phyloP scores from a whole-genome alignment of 2,329 filamentous ascomycete genomes.

The Alternaria brassicicola region DNA sequence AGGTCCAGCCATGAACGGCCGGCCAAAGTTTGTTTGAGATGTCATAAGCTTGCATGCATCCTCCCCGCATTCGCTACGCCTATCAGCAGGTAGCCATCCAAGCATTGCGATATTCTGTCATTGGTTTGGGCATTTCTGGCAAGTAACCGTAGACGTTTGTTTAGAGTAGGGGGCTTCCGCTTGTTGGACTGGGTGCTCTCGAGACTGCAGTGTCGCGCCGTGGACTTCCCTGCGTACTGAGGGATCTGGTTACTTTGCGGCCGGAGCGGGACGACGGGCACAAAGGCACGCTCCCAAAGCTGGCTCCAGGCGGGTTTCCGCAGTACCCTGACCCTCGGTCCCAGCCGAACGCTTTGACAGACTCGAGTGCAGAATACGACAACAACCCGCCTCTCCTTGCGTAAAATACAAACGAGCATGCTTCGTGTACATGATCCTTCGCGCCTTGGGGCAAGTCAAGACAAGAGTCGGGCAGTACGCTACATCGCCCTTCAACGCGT shows the following conservation, averaged over 20 bases:
- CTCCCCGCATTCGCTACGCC: constrained; percentile 38
- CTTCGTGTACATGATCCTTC: neutral
- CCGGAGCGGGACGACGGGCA: constrained; percentile 41
- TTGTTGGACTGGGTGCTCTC: neutral
- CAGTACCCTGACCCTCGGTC: constrained; percentile 34
- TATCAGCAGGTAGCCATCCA: constrained; percentile 36
- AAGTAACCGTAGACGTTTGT: constrained; percentile 5
- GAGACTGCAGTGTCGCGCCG: neutral
- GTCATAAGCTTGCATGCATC: constrained; percentile 25
- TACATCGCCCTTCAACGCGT: neutral
- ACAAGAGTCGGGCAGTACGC: constrained; percentile 4
- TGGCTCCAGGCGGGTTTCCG: constrained; percentile 35
- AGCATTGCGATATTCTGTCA: constrained; percentile 10
- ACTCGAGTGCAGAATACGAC: constrained; percentile 10
- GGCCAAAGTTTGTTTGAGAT: constrained; percentile 39
- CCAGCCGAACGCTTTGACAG: constrained; percentile 27
- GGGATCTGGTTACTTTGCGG: constrained; percentile 35
- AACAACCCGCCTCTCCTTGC: constrained; percentile 7
- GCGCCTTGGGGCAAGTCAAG: neutral
- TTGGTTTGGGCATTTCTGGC: constrained; percentile 6
- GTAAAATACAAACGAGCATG: neutral
- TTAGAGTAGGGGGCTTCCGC: neutral
- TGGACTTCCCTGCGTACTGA: constrained; percentile 11
- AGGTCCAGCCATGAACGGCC: constrained; percentile 33
- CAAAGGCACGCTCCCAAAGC: constrained; percentile 41